Percentiles rank a stretch among this genome's conserved stretches.
phyloP scores from a whole-genome alignment of 495 filamentous ascomycete genomes.

The Lophiostoma macrostomum region DNA sequence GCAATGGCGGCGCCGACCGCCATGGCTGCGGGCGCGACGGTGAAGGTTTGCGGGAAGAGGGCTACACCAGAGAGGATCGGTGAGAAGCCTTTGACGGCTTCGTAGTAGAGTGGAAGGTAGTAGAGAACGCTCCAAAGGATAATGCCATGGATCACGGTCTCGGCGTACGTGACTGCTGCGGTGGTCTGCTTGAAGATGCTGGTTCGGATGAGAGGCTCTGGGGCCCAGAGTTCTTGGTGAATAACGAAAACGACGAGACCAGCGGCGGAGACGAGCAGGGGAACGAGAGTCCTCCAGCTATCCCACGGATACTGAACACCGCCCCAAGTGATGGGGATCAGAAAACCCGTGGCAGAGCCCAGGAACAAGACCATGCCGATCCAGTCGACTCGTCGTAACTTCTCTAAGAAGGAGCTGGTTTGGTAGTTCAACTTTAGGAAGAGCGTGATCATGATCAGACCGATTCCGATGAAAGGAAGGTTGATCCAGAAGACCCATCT shows the following conservation, averaged over 20 bases:
- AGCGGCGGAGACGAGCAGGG: constrained; percentile 31
- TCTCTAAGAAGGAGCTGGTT: constrained; percentile 28
- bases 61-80: constrained; percentile 58
- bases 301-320: constrained; percentile 53
- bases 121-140: constrained; percentile 57
- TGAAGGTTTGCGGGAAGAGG: constrained; percentile 59
- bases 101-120: constrained; percentile 63
- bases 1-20: constrained; percentile 45
- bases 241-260: constrained; percentile 37
- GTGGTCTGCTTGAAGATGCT: constrained; percentile 52
- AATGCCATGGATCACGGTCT: constrained; percentile 53
- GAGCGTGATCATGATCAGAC: constrained; percentile 45
- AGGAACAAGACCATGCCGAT: constrained; percentile 49
- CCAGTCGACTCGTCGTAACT: constrained; percentile 43
- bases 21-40: constrained; percentile 49
- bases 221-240: constrained; percentile 40
- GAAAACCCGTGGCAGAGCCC: constrained; percentile 45
- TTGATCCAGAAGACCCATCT: constrained; percentile 57
- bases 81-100: constrained; percentile 54
- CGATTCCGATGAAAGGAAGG: constrained; percentile 53
- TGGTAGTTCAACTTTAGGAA: constrained; percentile 51
- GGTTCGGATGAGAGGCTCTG: constrained; percentile 54
- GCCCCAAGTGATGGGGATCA: constrained; percentile 58
- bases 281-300: constrained; percentile 49
- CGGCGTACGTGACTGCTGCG: constrained; percentile 46